A percentile compares a stretch with the other conserved stretches of the same genome.
phyloP scores from a whole-genome alignment of 2,329 filamentous ascomycete species.

The Ceratocystis diversiconidia region DNA sequence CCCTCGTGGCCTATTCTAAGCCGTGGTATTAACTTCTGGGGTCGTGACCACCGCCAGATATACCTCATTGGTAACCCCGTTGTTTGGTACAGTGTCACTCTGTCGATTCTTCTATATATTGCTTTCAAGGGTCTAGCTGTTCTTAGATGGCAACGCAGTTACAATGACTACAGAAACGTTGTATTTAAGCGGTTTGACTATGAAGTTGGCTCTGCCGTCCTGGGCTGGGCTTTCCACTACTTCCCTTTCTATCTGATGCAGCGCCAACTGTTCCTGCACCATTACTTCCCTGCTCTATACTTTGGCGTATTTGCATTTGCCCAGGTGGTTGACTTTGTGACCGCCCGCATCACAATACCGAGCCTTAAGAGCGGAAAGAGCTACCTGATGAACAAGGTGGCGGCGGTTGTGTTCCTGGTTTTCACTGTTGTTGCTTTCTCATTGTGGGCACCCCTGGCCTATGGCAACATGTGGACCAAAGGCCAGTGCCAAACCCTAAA shows the following conservation, averaged over 20 bases:
- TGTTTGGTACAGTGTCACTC: constrained; percentile 83
- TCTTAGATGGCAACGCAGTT: constrained; percentile 89
- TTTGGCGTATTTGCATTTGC: constrained; percentile 83
- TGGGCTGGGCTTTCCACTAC: constrained; percentile 96
- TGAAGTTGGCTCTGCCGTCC: constrained; percentile 75
- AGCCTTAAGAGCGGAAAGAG: constrained; percentile 46
- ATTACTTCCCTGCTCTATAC: constrained; percentile 95
- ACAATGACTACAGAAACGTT: constrained; percentile 64
- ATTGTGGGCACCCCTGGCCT: constrained; percentile 77
- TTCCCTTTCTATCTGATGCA: constrained; percentile 99
- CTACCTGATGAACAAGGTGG: constrained; percentile 59
- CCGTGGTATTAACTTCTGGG: constrained; percentile 99
- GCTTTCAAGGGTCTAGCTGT: constrained; percentile 77
- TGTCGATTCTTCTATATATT: constrained; percentile 61
- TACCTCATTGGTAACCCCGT: constrained; percentile 92
- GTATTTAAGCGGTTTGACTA: constrained; percentile 97
- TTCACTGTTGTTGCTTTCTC: constrained; percentile 63
- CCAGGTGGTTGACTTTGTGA: constrained; percentile 76
- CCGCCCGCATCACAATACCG: constrained; percentile 54
- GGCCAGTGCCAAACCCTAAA: constrained; percentile 75
- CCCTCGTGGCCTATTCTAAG: constrained; percentile 82
- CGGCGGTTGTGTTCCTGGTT: constrained; percentile 59
- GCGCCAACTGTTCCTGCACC: constrained; percentile 93
- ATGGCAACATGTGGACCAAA: constrained; percentile 91
- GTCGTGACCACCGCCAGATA: constrained; percentile 81